Base-by-base conservation (phyloP, 257 asterid species). In the Cordia subcordata region DNA sequence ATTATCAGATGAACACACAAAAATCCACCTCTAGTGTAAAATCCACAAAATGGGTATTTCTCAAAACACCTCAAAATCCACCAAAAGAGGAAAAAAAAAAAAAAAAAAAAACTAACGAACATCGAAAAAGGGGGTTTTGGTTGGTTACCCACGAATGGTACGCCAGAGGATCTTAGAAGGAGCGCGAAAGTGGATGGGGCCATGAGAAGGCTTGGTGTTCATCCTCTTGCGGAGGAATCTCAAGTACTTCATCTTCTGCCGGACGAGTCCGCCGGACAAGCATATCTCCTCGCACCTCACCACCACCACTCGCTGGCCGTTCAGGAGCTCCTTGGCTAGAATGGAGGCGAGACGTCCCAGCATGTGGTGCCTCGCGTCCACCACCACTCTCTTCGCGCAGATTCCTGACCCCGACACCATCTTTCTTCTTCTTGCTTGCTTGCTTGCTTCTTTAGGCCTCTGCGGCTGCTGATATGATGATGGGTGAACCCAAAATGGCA, bases 151-250 rank as follows among this genome's bases (percentile, higher is more conserved):
- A 47, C 84, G 84, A 47, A 78, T 74, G n/a, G 84, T 78, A 18
- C 81, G 70, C 84, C 84, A 78, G 18, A 78, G 84, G 59, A 78
- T 78, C 53, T 78, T 78, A 33, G 81, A 67, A 18, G 81, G 85
- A 39, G 85, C 85, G 12, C 85, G 72, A 57, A 79, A 79, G 21
- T 79, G 85, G 19, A 79, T 79, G 11, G 85, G 81, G 5, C 85
- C 81, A 61, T 79, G 85, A 44, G 85, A 79, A 0, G 85, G 85
- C 61, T 79, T 79, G 13, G 85, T 79, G 38, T 79, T 79, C 85
- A 75, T 79, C 44, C 84, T 60, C 74, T 71, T 68, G 5, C 81
- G 64, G 38, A 79, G 79, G 8, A 79, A 79, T 33, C 84, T 58
- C 10, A 72, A 68, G 57, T 75, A 79, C 75, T 75, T 79, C 85